Percentiles rank a stretch among this genome's conserved stretches.
These are phyloP conservation scores for Teunomyces tritomae DNA, from an alignment of 805 yeast species.

Conservation along the genomic window DNA sequence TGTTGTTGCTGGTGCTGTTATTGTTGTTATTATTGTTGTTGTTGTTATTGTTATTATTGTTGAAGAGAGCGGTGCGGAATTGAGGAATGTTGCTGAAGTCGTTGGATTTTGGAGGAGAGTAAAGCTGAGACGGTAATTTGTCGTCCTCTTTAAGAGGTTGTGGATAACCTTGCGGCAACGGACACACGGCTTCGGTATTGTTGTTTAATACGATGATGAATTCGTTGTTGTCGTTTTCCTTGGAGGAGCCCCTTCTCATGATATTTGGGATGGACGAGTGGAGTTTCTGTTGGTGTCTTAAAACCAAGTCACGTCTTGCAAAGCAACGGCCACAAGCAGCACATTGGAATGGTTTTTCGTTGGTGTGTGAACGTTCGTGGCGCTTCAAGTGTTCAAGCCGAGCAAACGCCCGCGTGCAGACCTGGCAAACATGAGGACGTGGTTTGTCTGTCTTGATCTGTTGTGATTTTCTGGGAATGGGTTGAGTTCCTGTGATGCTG, in stretches of 20 bases:
- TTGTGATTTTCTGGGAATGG: conserved; percentile 84
- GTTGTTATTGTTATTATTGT: too few relatives aligned
- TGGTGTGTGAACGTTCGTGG: conserved; percentile 86
- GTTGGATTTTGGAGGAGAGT: conserved; percentile 13
- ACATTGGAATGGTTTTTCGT: conserved; percentile 90
- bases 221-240: conserved; percentile 40
- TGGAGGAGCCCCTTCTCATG: conserved; percentile 29
- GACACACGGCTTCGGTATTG: conserved; percentile 52
- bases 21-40: too few relatives aligned
- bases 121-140: conserved; percentile 10
- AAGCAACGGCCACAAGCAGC: conserved; percentile 95
- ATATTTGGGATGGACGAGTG: conserved; percentile 56
- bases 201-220: conserved; percentile 52
- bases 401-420: conserved; percentile 95
- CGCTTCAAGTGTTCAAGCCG: conserved; percentile 90
- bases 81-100: conserved; percentile 8
- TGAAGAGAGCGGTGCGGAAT: conserved; percentile 15
- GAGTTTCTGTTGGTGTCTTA: conserved; percentile 92
- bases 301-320: conserved; percentile 83
- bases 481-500: conserved; percentile 38
- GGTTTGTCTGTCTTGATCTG: conserved; percentile 89
- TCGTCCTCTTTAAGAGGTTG: conserved; percentile 1
- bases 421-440: conserved; percentile 84
- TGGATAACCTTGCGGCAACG: conserved; percentile 29
- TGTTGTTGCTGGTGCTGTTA: too few relatives aligned